phyloP scores from a whole-genome alignment of 345 rosid genomes.

The Mangifera indica region DNA sequence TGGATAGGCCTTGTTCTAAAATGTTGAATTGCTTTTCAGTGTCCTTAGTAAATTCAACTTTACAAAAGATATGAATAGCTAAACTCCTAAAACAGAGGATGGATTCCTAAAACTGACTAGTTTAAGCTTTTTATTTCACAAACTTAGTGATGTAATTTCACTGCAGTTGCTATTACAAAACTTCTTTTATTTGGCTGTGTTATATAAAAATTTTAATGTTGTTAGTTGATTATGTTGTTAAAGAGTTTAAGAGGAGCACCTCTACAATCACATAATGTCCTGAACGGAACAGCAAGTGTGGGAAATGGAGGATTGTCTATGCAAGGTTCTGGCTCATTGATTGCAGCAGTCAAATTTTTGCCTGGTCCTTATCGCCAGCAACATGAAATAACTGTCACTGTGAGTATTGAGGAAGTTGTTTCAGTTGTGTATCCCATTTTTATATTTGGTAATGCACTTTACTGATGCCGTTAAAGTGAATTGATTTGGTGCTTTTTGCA shows the following conservation, averaged over 20 bases:
- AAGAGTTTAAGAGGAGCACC: conserved; percentile 44
- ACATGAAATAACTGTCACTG: conserved; percentile 81
- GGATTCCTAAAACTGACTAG: neutral
- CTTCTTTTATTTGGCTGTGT: neutral
- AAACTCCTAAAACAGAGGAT: neutral
- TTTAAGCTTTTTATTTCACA: neutral
- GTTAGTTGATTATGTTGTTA: neutral
- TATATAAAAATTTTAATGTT: neutral
- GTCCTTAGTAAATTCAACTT: neutral
- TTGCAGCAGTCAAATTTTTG: conserved; percentile 45
- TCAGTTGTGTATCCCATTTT: neutral
- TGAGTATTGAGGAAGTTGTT: conserved; percentile 37
- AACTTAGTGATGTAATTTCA: neutral
- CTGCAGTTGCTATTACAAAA: neutral
- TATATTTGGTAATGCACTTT: neutral
- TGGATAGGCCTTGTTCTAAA: neutral
- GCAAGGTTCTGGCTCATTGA: conserved; percentile 42
- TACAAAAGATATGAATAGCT: neutral
- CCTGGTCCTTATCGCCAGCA: conserved; percentile 67
- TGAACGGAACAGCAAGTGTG: conserved; percentile 40
- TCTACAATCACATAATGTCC: conserved; percentile 34
- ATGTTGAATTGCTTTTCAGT: neutral
- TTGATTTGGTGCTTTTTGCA: neutral
- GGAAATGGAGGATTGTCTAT: conserved; percentile 39
- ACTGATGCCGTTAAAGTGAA: neutral